Evolutionary conservation across 345 rosid species (phyloP).

Genomic region (Citrus medica): DNA sequence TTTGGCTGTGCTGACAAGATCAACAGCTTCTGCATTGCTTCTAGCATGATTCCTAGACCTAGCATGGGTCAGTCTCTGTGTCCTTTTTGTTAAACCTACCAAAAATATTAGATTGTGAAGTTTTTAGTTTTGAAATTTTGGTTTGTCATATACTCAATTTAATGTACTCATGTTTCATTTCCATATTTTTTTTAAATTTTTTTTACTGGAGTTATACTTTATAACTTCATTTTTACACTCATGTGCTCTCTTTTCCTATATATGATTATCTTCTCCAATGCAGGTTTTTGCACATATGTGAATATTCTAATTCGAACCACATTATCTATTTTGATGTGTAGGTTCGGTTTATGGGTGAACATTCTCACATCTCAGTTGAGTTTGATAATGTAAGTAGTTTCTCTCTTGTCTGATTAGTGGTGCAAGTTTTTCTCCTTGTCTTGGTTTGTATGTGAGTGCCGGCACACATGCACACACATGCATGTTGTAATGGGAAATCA

Average conservation of each 20-base stretch:
- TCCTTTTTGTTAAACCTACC: not conserved
- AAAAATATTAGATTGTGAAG: not conserved
- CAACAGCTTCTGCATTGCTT: not conserved
- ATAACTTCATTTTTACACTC: not conserved
- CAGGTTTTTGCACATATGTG: not conserved
- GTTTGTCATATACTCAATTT: not conserved
- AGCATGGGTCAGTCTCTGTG: not conserved
- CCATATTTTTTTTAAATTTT: not conserved
- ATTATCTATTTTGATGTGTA: constrained; percentile 33
- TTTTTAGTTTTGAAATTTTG: not conserved
- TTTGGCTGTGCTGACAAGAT: not conserved
- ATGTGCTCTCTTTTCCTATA: not conserved
- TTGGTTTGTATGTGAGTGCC: too few relatives aligned
- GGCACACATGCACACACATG: not conserved
- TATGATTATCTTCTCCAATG: not conserved
- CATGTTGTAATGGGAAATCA: not conserved
- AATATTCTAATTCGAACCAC: constrained; percentile 23
- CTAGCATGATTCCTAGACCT: not conserved
- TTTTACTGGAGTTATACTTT: not conserved
- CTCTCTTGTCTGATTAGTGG: not conserved
- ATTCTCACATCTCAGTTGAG: constrained; percentile 67
- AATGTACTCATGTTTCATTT: not conserved
- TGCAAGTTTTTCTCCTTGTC: not conserved
- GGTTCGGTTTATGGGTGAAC: constrained; percentile 75
- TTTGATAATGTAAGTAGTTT: constrained; percentile 60